phyloP scores from a whole-genome alignment of 768 basidiomycete species.

The Kondoa subrosea region DNA sequence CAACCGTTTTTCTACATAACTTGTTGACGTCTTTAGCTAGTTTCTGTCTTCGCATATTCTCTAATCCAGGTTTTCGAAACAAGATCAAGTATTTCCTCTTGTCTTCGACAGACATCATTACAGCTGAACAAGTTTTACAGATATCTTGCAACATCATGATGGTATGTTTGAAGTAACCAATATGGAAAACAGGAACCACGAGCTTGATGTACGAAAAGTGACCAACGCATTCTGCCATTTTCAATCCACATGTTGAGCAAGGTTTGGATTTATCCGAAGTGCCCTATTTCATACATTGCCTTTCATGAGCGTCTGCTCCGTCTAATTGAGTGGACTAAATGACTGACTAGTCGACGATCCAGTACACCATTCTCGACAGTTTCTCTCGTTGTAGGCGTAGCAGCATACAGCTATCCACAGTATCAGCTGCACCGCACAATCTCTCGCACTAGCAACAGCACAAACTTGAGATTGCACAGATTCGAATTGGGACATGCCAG shows the following conservation, averaged over 20 bases:
- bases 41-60: constrained; percentile 73
- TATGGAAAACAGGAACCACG: constrained; percentile 89
- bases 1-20: constrained; percentile 69
- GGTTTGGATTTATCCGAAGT: constrained; percentile 81
- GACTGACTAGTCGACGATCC: constrained; percentile 67
- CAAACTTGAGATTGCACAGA: constrained; percentile 78
- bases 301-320: neutral
- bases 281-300: constrained; percentile 43
- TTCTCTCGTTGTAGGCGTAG: constrained; percentile 47
- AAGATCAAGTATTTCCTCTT: constrained; percentile 65
- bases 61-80: constrained; percentile 78
- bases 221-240: constrained; percentile 84
- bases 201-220: constrained; percentile 99
- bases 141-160: constrained; percentile 85
- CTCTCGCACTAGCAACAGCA: neutral
- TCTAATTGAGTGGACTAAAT: neutral
- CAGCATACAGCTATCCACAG: constrained; percentile 26
- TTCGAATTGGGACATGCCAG: constrained; percentile 89
- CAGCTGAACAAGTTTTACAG: constrained; percentile 91
- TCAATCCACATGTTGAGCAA: constrained; percentile 88
- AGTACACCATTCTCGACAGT: constrained; percentile 85
- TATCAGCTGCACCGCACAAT: neutral
- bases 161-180: constrained; percentile 93
- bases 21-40: constrained; percentile 71
- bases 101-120: constrained; percentile 72